Base-by-base conservation (phyloP, 2,329 filamentous ascomycete genomes). In the Fusarium sarcochroum region DNA sequence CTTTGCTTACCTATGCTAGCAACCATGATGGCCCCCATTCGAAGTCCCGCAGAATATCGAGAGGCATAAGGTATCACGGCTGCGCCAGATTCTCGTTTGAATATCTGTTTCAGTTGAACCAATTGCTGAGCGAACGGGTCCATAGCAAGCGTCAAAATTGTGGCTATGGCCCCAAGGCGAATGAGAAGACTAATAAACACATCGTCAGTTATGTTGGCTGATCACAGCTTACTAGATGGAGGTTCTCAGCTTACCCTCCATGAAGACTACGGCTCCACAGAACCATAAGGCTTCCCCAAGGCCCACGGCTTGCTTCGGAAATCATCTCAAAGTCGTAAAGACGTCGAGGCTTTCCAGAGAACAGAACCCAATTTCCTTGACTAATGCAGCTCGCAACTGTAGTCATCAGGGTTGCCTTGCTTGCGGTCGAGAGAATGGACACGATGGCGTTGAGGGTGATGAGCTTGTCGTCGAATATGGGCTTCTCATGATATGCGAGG, bases 101-200 rank as follows among this genome's bases (percentile, higher is more conserved):
- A 32, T 13, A 21, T 23, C 15, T 63, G 32, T 18, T 52, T 18
- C 30, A 55, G 37, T 7, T 70, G 67, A 1, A 68, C 60, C 14
- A 70, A 30, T 10, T 68, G 67, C 9, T 70, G 67, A 1, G 67
- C 51, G 18, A 70, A 70, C 1, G 60, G 67, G 7, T 63, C 67
- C 11, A 69, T 42, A 8, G 63, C 66, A n/a, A 69, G 35, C 4
- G 56, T 53, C 13, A 69, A 32, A 7, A 69, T 52, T 15, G 66
- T 69, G 9, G 57, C 45, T 4, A 68, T n/a, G 8, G 66, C 66
- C 15, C 66, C 63, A 11, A 51, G 30, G 25, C 60, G 65, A 4
- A 69, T 53, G 7, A 69, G 13, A 3, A 15, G 18, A 7, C 55
- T 61, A 20, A 13, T 4, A 57, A 34, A 17, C 6, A 21, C 11